Evolutionary conservation across 345 rosid genomes (phyloP).

Genomic region (Firmiana major): DNA sequence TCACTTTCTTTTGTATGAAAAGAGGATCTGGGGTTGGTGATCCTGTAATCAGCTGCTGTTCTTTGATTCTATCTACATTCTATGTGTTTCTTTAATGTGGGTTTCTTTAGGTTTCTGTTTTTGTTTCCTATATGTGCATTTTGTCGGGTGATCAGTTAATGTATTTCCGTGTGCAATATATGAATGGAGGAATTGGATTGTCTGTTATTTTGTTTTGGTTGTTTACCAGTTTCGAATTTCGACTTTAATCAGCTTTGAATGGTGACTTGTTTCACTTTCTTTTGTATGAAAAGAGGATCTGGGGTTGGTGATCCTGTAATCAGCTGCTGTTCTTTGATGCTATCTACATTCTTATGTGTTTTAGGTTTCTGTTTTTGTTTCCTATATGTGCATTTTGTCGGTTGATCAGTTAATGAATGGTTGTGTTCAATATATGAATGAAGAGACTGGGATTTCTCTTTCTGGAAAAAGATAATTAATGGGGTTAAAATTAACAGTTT

Average conservation of each 20-base stretch:
- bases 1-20: not conserved
- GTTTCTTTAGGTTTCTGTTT: not conserved
- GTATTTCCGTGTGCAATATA: not conserved
- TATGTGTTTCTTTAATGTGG: not conserved
- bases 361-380: not conserved
- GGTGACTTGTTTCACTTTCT: slow-evolving; percentile 3
- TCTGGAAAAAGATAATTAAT: not conserved
- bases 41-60: slow-evolving; percentile 22
- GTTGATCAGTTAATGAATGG: slow-evolving; percentile 8
- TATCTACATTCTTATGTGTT: slow-evolving; percentile 3
- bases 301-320: slow-evolving; percentile 28
- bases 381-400: slow-evolving; percentile 3
- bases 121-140: not conserved
- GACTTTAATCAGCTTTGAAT: slow-evolving; percentile 16
- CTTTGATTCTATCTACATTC: slow-evolving; percentile 5
- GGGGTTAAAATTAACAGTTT: slow-evolving; percentile 15
- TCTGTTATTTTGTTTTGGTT: slow-evolving; percentile 5
- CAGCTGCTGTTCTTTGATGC: slow-evolving; percentile 10
- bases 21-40: slow-evolving; percentile 26
- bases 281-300: slow-evolving; percentile 19
- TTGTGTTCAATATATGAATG: not conserved
- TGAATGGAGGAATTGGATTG: not conserved
- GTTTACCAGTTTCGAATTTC: slow-evolving; percentile 16
- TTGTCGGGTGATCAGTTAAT: slow-evolving; percentile 18
- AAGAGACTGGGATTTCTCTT: slow-evolving; percentile 8